Conservation (phyloP, 352 stramenopile genomes). For the Phytopythium chamaehyphon region DNA sequence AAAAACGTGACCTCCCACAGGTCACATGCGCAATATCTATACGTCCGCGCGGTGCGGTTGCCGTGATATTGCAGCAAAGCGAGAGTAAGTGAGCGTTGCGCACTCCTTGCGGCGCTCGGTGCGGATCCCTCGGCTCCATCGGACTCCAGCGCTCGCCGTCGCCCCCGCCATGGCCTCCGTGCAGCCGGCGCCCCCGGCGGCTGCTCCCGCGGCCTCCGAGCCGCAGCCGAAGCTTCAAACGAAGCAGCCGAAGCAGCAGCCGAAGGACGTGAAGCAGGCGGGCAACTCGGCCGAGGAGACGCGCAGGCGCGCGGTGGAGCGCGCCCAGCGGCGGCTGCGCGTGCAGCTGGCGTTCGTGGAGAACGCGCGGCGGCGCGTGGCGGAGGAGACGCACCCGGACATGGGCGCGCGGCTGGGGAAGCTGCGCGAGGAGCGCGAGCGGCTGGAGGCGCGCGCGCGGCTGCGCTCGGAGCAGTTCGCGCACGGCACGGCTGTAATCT, state of each 20-base stretch:
- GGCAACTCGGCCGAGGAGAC: background rate
- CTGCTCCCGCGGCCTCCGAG: no score
- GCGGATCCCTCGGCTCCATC: no score
- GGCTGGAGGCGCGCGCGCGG: conserved; percentile 35
- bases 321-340: conserved; percentile 31
- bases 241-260: background rate
- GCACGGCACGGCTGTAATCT: conserved; percentile 61
- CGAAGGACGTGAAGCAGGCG: conserved; percentile 3
- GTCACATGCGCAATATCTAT: no score
- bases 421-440: conserved; percentile 44
- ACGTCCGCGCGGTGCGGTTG: no score
- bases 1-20: no score
- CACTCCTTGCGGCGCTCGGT: no score
- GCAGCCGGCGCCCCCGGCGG: no score
- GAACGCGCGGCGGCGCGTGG: conserved; percentile 55
- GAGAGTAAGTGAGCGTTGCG: no score
- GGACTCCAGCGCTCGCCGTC: no score
- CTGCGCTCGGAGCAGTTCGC: conserved; percentile 51
- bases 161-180: no score
- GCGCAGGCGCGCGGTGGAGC: conserved; percentile 12
- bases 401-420: conserved; percentile 39
- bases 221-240: background rate
- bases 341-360: conserved; percentile 74
- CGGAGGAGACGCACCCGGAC: conserved; percentile 67
- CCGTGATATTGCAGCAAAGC: no score